Evolutionary conservation across 2,329 filamentous ascomycete species (phyloP).

Genomic region (Fusarium mangiferae): DNA sequence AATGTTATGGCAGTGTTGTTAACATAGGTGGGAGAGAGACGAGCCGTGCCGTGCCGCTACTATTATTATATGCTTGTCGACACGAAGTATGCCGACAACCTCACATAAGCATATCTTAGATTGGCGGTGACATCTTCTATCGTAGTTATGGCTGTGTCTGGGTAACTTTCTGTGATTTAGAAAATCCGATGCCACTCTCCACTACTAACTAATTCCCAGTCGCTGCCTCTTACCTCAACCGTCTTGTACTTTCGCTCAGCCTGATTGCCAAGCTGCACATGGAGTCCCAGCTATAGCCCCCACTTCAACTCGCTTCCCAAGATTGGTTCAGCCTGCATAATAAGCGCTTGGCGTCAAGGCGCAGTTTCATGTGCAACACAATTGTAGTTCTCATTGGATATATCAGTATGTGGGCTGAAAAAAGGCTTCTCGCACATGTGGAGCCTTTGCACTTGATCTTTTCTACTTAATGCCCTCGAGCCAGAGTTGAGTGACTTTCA

Average conservation of each 20-base stretch:
- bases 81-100: too few relatives aligned
- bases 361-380: not conserved
- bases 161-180: too few relatives aligned
- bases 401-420: not conserved
- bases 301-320: not conserved
- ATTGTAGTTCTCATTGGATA: not conserved
- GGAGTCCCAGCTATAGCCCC: not conserved
- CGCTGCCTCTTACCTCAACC: too few relatives aligned
- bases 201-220: accelerated
- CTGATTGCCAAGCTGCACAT: not conserved
- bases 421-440: not conserved
- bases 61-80: too few relatives aligned
- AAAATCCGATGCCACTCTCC: too few relatives aligned
- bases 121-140: too few relatives aligned
- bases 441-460: not conserved
- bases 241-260: not conserved
- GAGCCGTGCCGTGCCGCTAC: too few relatives aligned
- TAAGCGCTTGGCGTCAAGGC: not conserved
- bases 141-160: too few relatives aligned
- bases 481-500: not conserved
- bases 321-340: not conserved
- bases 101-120: too few relatives aligned
- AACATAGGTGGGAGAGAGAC: too few relatives aligned
- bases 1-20: too few relatives aligned
- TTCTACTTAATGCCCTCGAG: not conserved